Conservation (phyloP, 495 filamentous ascomycete genomes). For the Parathielavia appendiculata region DNA sequence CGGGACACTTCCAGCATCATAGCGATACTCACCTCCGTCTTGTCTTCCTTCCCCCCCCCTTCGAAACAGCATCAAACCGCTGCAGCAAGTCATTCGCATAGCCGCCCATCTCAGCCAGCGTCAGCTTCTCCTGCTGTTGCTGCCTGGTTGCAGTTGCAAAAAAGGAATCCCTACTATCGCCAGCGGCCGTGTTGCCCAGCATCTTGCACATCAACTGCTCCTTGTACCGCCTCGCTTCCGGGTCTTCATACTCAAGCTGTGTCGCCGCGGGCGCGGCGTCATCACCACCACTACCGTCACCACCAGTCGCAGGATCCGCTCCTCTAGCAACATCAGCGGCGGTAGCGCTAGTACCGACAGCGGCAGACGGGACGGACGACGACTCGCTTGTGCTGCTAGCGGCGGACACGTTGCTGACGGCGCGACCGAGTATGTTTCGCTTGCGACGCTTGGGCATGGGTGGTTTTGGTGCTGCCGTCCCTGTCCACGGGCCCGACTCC, state of each 20-base stretch:
- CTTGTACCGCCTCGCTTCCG: conserved; percentile 31
- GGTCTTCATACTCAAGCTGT: conserved; percentile 47
- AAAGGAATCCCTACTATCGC: too few species aligned
- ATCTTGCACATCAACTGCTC: conserved; percentile 22
- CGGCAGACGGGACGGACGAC: not conserved
- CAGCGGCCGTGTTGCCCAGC: too few species aligned
- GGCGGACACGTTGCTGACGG: conserved; percentile 46
- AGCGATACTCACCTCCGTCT: conserved; percentile 6
- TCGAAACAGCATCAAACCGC: not conserved
- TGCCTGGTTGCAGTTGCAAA: conserved; percentile 3
- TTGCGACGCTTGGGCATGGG: conserved; percentile 24
- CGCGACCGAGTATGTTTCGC: conserved; percentile 46
- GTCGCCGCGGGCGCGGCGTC: conserved; percentile 33
- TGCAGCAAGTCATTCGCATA: conserved; percentile 5
- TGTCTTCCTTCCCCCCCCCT: conserved; percentile 4
- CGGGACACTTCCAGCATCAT: not conserved
- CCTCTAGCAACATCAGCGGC: not conserved
- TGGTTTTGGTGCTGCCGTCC: not conserved
- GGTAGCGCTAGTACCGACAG: not conserved
- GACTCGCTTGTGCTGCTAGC: conserved; percentile 27
- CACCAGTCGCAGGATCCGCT: conserved; percentile 32
- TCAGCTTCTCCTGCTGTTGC: conserved; percentile 25
- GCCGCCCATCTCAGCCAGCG: conserved; percentile 27
- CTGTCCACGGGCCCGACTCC: not conserved
- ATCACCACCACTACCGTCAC: not conserved